Evolutionary conservation across 148 eudicot genomes (phyloP).

Genomic region (Rhododendron henanense): DNA sequence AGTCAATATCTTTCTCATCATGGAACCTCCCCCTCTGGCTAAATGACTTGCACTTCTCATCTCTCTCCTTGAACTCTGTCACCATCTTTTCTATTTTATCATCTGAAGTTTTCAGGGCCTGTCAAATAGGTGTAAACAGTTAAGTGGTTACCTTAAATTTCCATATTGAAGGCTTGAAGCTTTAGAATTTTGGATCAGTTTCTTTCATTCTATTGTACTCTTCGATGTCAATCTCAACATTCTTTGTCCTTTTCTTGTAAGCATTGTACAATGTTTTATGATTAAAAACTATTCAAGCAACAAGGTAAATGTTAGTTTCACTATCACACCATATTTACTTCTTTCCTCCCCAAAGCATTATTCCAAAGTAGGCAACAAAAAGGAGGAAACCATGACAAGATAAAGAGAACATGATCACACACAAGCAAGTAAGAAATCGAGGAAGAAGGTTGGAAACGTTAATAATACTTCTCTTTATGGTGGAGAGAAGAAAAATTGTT

Average conservation of each 20-base stretch:
- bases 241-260: slow-evolving; percentile 87
- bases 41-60: slow-evolving; percentile 68
- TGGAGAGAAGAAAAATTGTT: neutral
- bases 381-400: neutral
- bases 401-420: neutral
- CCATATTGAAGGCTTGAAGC: slow-evolving; percentile 99
- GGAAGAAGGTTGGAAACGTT: neutral
- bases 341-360: neutral
- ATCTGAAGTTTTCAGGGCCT: slow-evolving; percentile 74
- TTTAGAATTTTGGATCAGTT: slow-evolving; percentile 92
- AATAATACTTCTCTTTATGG: neutral
- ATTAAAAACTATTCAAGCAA: slow-evolving; percentile 75
- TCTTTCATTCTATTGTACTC: slow-evolving; percentile 84
- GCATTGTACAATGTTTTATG: slow-evolving; percentile 82
- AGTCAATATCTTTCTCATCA: slow-evolving; percentile 92
- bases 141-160: slow-evolving; percentile 41
- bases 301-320: neutral
- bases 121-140: neutral
- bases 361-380: neutral
- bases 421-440: neutral
- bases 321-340: neutral
- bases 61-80: slow-evolving; percentile 86
- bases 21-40: slow-evolving; percentile 82
- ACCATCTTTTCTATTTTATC: slow-evolving; percentile 77
- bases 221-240: slow-evolving; percentile 60